These are phyloP conservation scores for Globisporangium rhizosaccharum DNA, from an alignment of 352 stramenopile genomes.

Conservation along the genomic window DNA sequence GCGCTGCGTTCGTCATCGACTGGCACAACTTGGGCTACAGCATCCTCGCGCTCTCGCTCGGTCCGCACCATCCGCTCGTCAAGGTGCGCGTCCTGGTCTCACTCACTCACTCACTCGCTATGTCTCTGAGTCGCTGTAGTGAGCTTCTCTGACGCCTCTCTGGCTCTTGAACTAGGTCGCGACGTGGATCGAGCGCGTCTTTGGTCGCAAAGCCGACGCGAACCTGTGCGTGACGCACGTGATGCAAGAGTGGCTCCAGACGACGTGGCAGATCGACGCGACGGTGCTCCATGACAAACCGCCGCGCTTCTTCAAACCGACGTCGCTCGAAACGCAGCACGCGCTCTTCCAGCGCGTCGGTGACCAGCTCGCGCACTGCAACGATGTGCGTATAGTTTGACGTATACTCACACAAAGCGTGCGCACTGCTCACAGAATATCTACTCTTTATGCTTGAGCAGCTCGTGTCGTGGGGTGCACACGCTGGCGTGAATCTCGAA, in stretches of 20 bases:
- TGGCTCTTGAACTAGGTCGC: conserved; percentile 43
- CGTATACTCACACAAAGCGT: no score
- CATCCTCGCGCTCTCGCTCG: conserved; percentile 89
- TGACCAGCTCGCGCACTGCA: conserved; percentile 62
- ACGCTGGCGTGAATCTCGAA: conserved; percentile 20
- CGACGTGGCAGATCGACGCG: conserved; percentile 88
- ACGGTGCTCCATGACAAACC: conserved; percentile 94
- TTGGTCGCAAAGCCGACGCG: conserved; percentile 89
- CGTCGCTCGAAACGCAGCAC: conserved; percentile 81
- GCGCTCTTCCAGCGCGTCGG: conserved; percentile 85
- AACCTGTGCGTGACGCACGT: conserved; percentile 97
- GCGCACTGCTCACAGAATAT: no score
- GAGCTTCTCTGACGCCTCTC: background rate
- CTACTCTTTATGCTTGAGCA: background rate
- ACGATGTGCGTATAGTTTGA: conserved; percentile 35
- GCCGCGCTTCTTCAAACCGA: conserved; percentile 90
- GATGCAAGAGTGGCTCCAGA: conserved; percentile 92
- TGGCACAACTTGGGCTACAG: conserved; percentile 99
- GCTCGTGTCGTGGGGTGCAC: conserved; percentile 32
- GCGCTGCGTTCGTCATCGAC: conserved; percentile 95
- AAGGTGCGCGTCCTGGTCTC: conserved; percentile 19
- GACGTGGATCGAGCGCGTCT: conserved; percentile 77
- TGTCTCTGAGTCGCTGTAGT: background rate
- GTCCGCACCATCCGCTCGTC: conserved; percentile 52
- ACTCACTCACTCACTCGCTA: background rate